Percentiles rank a stretch among this genome's conserved stretches.
Evolutionary conservation across 2,329 filamentous ascomycete genomes (phyloP).

Genomic region (Cercospora canescens): DNA sequence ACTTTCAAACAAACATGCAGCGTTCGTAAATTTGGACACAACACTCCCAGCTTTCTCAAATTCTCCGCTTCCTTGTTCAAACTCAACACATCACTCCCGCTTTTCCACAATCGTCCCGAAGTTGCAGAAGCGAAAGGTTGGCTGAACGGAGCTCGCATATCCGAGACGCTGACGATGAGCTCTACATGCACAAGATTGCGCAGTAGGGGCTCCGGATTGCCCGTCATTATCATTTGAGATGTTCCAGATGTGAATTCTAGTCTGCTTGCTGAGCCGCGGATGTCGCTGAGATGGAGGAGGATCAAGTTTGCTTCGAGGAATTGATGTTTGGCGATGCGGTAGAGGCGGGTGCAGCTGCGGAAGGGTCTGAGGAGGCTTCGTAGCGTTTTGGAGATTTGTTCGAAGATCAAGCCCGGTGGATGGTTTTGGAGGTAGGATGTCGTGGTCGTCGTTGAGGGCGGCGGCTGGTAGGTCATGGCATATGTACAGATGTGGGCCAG

Average conservation of each 20-base stretch:
- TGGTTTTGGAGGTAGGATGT: background rate
- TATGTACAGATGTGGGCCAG: constrained; percentile 10
- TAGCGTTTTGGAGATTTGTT: constrained; percentile 9
- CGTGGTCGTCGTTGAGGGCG: background rate
- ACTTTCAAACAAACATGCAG: constrained; percentile 13
- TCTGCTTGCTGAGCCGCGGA: constrained; percentile 11
- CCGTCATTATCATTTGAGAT: constrained; percentile 10
- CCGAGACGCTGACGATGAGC: constrained; percentile 6
- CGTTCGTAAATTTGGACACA: constrained; percentile 6
- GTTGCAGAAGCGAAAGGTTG: constrained; percentile 10
- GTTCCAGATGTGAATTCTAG: constrained; percentile 6
- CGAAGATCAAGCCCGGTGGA: constrained; percentile 1
- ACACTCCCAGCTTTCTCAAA: background rate
- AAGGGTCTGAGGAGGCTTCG: constrained; percentile 7
- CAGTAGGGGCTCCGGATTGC: constrained; percentile 12
- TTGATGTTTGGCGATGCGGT: constrained; percentile 2
- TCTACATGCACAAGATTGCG: constrained; percentile 4
- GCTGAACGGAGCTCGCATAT: constrained; percentile 15
- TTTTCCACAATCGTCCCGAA: constrained; percentile 3
- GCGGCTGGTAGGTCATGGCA: background rate
- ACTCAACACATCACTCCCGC: constrained; percentile 4
- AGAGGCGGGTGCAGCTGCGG: constrained; percentile 5
- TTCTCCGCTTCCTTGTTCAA: constrained; percentile 7
- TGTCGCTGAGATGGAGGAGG: constrained; percentile 10
- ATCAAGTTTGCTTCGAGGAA: constrained; percentile 15